Base-by-base conservation (phyloP, 345 rosid genomes). In the Fremontodendron californicum region DNA sequence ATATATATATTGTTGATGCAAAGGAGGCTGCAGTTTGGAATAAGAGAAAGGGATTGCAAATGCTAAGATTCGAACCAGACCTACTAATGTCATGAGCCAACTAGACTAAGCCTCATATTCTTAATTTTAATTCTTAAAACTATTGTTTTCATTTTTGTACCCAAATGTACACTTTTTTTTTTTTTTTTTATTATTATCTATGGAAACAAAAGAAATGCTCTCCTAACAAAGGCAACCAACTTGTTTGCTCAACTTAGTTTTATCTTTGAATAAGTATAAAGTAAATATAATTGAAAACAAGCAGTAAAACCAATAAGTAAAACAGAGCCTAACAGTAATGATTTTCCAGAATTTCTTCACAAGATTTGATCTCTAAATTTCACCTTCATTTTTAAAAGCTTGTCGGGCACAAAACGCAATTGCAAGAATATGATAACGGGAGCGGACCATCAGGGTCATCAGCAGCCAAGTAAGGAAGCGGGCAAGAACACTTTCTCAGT, bases 361-460 rank as follows among this genome's bases (percentile, higher is more conserved):
- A 31, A 16, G 31, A 58, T 54, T 49, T 62, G 40, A 29, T 12
- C 18, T 58, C 43, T 10, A 12, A 27, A 13, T n/a, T 4, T 72
- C 57, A 92, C 98, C 98, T 90, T 86, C 84, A 76, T 86, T 71
- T 81, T 71, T 78, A 62, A 96, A 89, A 79, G 99, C 94, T 79
- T 88, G 92, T 73, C 97, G 87, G 37, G 96, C 97, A 87, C 93
- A 88, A 3, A 98, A 96, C 79, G 97, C 97, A 58, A 96, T 86
- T 29, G 99, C 98, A 81, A 93, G 98, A 63, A 96, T 91, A 84
- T 96, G 99, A 82, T 96, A 93, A 88, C 0, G 97, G 97, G 76
- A 93, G 95, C 27, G 99, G 97, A 18, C 94, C 97, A 72, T 96
- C 99, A 16, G 99, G 95, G 40, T 96, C 96, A 84, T 96, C 94